A percentile compares a stretch with the other conserved stretches of the same genome.
Evolutionary conservation across 495 filamentous ascomycete species (phyloP).

Genomic region (Neurospora sp.): DNA sequence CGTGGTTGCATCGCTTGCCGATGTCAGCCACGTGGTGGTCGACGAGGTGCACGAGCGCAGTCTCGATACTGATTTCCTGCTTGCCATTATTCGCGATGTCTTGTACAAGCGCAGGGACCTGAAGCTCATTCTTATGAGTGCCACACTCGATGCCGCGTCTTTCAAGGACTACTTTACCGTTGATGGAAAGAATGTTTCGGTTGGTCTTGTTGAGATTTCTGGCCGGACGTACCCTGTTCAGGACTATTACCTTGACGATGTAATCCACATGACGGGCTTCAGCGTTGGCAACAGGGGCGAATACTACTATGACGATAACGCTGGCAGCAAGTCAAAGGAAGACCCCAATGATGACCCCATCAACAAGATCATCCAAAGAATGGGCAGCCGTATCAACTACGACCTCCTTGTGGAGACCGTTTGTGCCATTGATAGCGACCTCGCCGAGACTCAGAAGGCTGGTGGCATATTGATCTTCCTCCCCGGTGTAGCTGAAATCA

Average conservation of each 20-base stretch:
- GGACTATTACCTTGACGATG: constrained; percentile 85
- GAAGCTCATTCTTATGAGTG: constrained; percentile 95
- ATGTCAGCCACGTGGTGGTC: constrained; percentile 90
- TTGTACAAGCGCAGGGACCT: constrained; percentile 66
- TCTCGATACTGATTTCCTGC: constrained; percentile 87
- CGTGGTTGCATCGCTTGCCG: constrained; percentile 66
- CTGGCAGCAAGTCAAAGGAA: constrained; percentile 25
- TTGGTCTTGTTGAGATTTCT: constrained; percentile 73
- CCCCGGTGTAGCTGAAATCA: constrained; percentile 79
- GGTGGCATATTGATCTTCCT: constrained; percentile 93
- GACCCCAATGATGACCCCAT: constrained; percentile 32
- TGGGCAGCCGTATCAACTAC: constrained; percentile 89
- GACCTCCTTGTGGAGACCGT: constrained; percentile 74
- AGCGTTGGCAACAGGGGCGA: constrained; percentile 26
- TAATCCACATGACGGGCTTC: constrained; percentile 72
- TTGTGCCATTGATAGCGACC: constrained; percentile 63
- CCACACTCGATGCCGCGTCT: constrained; percentile 81
- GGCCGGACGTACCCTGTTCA: constrained; percentile 84
- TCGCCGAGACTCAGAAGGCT: constrained; percentile 45
- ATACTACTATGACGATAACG: constrained; percentile 25
- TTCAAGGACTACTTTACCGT: constrained; percentile 79
- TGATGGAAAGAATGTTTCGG: constrained; percentile 38
- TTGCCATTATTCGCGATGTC: constrained; percentile 82
- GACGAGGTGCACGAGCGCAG: constrained; percentile 97
- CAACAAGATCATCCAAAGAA: constrained; percentile 55